Evolutionary conservation across 768 basidiomycete species (phyloP).

Genomic region (Boletus tomentosulus): DNA sequence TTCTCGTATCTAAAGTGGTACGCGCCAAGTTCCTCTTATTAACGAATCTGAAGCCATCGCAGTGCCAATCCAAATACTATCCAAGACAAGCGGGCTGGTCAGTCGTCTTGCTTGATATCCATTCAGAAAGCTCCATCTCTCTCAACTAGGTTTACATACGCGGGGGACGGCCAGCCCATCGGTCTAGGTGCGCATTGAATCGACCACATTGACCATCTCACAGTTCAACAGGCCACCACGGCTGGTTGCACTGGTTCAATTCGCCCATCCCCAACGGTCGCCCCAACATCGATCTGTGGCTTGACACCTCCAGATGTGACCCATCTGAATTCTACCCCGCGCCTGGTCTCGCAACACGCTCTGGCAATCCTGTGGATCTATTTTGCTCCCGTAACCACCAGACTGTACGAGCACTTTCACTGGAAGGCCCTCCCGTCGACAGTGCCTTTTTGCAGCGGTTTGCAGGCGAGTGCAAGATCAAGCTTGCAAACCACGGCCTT

Average conservation of each 20-base stretch:
- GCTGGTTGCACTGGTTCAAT: conserved; percentile 85
- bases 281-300: conserved; percentile 76
- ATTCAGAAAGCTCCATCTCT: background rate
- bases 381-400: conserved; percentile 76
- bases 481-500: conserved; percentile 51
- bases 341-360: conserved; percentile 56
- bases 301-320: conserved; percentile 67
- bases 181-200: conserved; percentile 43
- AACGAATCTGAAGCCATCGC: background rate
- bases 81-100: conserved; percentile 83
- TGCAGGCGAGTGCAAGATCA: conserved; percentile 57
- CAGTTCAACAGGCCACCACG: conserved; percentile 55
- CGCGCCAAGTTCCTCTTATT: background rate
- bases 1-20: too few relatives aligned
- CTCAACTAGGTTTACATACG: conserved; percentile 61
- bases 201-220: background rate
- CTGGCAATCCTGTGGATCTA: conserved; percentile 59
- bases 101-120: conserved; percentile 12
- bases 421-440: conserved; percentile 83
- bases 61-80: conserved; percentile 73
- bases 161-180: conserved; percentile 64
- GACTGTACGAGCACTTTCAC: conserved; percentile 54
- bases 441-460: conserved; percentile 83
- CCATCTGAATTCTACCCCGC: conserved; percentile 67
- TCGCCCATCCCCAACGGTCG: conserved; percentile 62